These are phyloP conservation scores for grape (Vitis vinifera) DNA, from an alignment of 164 flowering plant species.

Conservation along the genomic window DNA sequence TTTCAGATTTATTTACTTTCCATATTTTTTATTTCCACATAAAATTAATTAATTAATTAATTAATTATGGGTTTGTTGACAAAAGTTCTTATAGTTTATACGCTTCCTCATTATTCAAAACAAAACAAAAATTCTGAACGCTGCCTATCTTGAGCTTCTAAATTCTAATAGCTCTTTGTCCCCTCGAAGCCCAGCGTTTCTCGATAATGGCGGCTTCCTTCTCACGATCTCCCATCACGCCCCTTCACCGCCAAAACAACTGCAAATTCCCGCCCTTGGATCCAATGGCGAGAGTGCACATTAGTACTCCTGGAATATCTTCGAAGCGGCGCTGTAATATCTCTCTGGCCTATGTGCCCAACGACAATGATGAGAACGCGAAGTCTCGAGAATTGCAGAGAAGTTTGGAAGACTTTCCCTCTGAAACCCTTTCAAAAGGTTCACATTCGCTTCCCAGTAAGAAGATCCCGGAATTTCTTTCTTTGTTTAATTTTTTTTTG, in stretches of 20 bases:
- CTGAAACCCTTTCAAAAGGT: constrained; percentile 25
- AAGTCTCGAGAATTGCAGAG: constrained; percentile 26
- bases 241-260: constrained; percentile 2
- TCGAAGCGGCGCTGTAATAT: constrained; percentile 6
- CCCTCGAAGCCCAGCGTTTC: not conserved
- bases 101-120: too few species aligned
- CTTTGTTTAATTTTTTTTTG: not conserved
- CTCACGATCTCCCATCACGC: constrained; percentile 4
- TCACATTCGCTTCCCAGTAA: constrained; percentile 45
- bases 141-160: too few species aligned
- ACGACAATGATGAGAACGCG: constrained; percentile 8
- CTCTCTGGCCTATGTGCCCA: constrained; percentile 9
- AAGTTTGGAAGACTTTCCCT: constrained; percentile 23
- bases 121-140: too few species aligned
- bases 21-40: too few species aligned
- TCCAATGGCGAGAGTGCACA: not conserved
- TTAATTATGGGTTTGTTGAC: too few species aligned
- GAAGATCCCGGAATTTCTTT: not conserved
- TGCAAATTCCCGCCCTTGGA: constrained; percentile 3
- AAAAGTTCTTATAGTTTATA: too few species aligned
- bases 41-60: too few species aligned
- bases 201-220: constrained; percentile 17
- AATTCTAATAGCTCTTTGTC: not conserved
- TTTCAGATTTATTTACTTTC: too few species aligned
- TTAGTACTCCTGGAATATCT: not conserved